These are phyloP conservation scores for Plasmodium sp. DNA, from an alignment of 169 alveolate species.

Conservation along the genomic window DNA sequence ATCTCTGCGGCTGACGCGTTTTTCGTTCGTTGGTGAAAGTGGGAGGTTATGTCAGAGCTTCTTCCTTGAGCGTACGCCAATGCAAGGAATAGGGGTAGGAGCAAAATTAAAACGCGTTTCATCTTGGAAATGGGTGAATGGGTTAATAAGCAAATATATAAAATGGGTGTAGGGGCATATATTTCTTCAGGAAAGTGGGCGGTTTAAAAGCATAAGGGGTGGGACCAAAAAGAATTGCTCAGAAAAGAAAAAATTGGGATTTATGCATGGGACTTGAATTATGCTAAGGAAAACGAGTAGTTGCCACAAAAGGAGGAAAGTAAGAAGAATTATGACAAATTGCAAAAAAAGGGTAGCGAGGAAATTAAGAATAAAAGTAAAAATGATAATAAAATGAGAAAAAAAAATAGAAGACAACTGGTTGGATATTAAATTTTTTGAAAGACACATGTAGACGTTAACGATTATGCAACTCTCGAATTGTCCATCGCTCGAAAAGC, in stretches of 20 bases:
- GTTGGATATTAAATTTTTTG: background rate
- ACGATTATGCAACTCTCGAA: background rate
- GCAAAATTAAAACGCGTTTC: background rate
- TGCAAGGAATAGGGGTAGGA: background rate
- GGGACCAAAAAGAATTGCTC: background rate
- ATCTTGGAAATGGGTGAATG: background rate
- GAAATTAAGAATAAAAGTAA: background rate
- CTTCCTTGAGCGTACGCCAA: constrained; percentile 9
- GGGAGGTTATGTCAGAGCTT: background rate
- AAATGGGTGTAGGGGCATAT: background rate
- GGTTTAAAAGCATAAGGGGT: background rate
- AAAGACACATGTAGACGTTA: background rate
- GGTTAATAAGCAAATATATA: background rate
- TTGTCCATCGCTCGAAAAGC: background rate
- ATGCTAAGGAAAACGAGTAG: background rate
- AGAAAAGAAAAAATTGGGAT: background rate
- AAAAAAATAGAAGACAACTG: background rate
- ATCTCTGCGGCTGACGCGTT: constrained; percentile 42
- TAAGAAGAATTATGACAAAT: background rate
- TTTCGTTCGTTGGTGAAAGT: background rate
- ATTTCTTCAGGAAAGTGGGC: background rate
- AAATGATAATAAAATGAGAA: background rate
- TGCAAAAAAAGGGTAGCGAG: background rate
- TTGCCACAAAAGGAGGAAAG: background rate
- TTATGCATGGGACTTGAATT: background rate